Base-by-base conservation (phyloP, 1,284 basidiomycete genomes). In the Porogramme epimiltina region DNA sequence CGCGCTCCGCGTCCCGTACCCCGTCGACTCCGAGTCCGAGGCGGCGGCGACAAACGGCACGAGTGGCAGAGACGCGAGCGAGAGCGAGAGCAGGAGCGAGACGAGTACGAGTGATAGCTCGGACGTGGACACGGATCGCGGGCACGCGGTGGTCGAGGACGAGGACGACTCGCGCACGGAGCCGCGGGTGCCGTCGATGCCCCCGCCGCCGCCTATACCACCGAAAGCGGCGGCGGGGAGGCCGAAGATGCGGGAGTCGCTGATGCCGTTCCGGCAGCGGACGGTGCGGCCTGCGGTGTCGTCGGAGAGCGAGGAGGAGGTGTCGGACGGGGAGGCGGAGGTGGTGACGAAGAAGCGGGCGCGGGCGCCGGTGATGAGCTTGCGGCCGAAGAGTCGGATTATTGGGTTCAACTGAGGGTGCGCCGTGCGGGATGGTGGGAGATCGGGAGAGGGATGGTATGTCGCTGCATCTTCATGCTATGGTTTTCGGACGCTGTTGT, bases 261-360 rank as follows among this genome's bases (percentile, higher is more conserved):
- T 42, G 2, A n/a, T 55, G 40, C 16, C 49, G 34, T 55, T 59
- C 49, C 47, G 51, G 34, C 54, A 46, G 16, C 47, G 49, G 22
- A 34, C 54, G 2, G 47, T 37, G 36, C 42, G 53, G n/a, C 71
- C 76, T 20, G 62, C 74, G 49, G 71, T 74, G 16, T 79, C 28
- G 28, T 13, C 82, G 2, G 85, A 85, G 58, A 87, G 85, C 57
- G 84, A 85, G 44, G 82, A 82, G 45, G 82, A 81, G 42, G 80
- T 77, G 40, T 67, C 67, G 36, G 82, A 78, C 28, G 28, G 13
- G 47, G 80, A 80, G 50, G 64, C 55, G 44, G 52, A 50, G 61
- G 72, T 31, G 69, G 77, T 52, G 57, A 66, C 72, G 42, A 67
- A 72, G 45, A 79, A 79, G 56, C 76, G 75, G 51, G 80, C 34